Percentiles rank a stretch among this genome's conserved stretches.
These are phyloP conservation scores for Clarireedia hainanense DNA, from an alignment of 2,329 filamentous ascomycete species.

Conservation along the genomic window DNA sequence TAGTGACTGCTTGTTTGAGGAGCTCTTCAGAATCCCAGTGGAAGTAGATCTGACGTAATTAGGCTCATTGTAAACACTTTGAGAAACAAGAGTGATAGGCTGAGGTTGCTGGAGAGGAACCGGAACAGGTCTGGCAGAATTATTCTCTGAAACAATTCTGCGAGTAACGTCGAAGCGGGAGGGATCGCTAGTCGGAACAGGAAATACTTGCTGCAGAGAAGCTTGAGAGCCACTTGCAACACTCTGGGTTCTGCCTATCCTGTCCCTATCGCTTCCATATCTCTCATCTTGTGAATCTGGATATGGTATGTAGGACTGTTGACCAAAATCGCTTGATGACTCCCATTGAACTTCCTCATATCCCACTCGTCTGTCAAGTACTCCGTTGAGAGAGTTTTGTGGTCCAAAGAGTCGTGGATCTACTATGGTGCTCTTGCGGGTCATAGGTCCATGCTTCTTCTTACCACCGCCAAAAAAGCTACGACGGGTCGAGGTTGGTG, in stretches of 20 bases:
- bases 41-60: conserved; percentile 28
- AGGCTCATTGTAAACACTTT: conserved; percentile 53
- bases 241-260: conserved; percentile 28
- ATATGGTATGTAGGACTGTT: conserved; percentile 8
- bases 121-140: conserved; percentile 44
- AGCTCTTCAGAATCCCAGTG: conserved; percentile 21
- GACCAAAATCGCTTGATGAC: conserved; percentile 25
- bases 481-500: conserved; percentile 19
- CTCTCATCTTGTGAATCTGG: background rate
- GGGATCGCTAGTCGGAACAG: conserved; percentile 59
- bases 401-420: conserved; percentile 53
- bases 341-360: conserved; percentile 37
- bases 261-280: background rate
- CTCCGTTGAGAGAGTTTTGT: conserved; percentile 51
- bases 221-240: conserved; percentile 29
- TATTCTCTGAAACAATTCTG: conserved; percentile 39
- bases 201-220: conserved; percentile 57
- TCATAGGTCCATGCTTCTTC: conserved; percentile 25
- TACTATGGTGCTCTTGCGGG: conserved; percentile 42
- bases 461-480: conserved; percentile 25
- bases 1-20: conserved; percentile 32
- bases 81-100: conserved; percentile 65
- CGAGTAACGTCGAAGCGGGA: conserved; percentile 50
- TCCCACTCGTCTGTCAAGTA: conserved; percentile 45
- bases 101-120: conserved; percentile 79